phyloP scores from a whole-genome alignment of 2,329 filamentous ascomycete genomes.

The Trichoderma semiorbis region DNA sequence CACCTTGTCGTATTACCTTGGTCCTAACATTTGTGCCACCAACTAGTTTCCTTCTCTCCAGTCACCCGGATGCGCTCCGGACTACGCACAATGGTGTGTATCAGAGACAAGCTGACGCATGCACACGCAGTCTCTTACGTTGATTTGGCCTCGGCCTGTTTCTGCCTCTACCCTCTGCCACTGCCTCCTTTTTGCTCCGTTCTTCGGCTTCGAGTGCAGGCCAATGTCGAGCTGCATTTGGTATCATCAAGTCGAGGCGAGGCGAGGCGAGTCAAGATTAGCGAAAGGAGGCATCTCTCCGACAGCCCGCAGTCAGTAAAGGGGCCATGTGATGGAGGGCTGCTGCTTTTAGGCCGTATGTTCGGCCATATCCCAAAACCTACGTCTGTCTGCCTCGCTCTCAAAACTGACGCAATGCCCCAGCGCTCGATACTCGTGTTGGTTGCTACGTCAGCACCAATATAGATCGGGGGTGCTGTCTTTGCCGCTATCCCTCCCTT shows the following conservation, averaged over 20 bases:
- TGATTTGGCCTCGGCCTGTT: background rate
- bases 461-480: background rate
- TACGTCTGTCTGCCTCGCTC: background rate
- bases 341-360: background rate
- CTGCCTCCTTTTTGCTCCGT: background rate
- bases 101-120: conserved; percentile 16
- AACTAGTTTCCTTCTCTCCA: conserved; percentile 2
- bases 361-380: background rate
- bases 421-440: background rate
- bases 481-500: background rate
- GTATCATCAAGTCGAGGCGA: background rate
- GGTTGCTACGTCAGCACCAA: background rate
- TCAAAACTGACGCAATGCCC: background rate
- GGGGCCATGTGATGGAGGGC: background rate
- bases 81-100: conserved; percentile 2
- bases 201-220: background rate
- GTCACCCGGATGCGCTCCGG: conserved; percentile 9
- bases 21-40: background rate
- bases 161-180: background rate
- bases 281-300: background rate
- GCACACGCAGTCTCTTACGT: background rate
- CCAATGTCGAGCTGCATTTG: background rate
- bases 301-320: background rate
- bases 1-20: conserved; percentile 1
- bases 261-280: background rate